Evolutionary conservation across 1,139 yeast species (phyloP), one percentile per base, ranked within the genome.

Genomic region (Hanseniaspora gamundiae): DNA sequence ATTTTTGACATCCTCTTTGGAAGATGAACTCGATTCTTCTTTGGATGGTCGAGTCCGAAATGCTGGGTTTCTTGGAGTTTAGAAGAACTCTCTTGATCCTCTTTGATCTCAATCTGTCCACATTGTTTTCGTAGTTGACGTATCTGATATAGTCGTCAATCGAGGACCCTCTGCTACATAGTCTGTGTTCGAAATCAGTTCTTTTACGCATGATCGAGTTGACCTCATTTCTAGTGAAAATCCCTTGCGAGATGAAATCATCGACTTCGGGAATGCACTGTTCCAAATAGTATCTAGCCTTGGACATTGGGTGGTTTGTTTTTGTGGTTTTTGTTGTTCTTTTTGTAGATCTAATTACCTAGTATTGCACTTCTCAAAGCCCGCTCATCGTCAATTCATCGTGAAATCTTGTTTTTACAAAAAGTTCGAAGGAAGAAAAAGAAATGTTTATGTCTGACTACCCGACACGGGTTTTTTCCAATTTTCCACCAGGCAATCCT

Each of bases 151-250:
- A 93, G 60, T 91, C 98, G 47, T 76, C 68, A 4, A 87, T 76
- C 52, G 74, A 78, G 19, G 91, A 76, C 2, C 94, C 94, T 61
- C 97, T 73, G 39, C 94, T 87, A 43, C 77, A 76, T 45, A 93
- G 75, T 49, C 95, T 68, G 61, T 91, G 95, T 64, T 93, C 99
- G 55, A 87, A 91, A 62, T 88, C 96, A 0, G 97, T 88, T 65
- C 98, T 75, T 59, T 87, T 77, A 65, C 91, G 79, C 88, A 91
- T 86, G 48, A 93, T 82, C 69, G 76, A 73, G 42, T 81, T 78
- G 52, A 87, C 78, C 62, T 93, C 98, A 55, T 75, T 74, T 56
- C 80, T 78, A 35, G 74, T 79, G 61, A 91, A 93, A 16, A 93
- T 68, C 2, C 88, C 91, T 58, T 85, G 82, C 49, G 74, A 75